Base-by-base conservation (phyloP, 169 alveolate species). In the Perkinsus marinus region DNA sequence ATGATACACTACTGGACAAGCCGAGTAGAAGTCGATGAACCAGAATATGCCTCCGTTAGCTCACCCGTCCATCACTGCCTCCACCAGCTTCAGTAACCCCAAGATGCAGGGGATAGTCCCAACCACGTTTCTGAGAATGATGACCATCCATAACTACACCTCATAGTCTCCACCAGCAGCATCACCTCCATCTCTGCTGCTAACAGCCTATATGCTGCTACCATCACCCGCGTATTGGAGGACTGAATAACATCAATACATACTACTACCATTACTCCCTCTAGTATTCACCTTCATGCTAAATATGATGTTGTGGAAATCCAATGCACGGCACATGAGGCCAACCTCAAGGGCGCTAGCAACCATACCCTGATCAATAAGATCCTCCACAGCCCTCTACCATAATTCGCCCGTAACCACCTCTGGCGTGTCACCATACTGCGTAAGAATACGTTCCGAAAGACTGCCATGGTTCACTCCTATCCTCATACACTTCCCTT, bases 41-140 rank as follows among this genome's bases (percentile, higher is more conserved):
- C n/a, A n/a, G n/a, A n/a, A n/a, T n/a, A 3, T 41, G 19, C 10
- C 46, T 41, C 46, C 46, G 19, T 10, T 41, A 3, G 10, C 46
- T 41, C 46, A 90, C 79, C 79, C 41, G 26, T 68, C 43, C 39
- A 30, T 57, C 79, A 13, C 91, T 92, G 90, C 97, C 97, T 93
- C 95, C 95, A 0, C 98, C 98, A 19, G 98, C 98, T 92, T 96
- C 98, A 30, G 98, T 96, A 0, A 96, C 98, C 10, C 98, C 98
- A 38, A 96, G 94, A 91, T 96, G 98, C 16, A 96, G 89, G 39
- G 98, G 98, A 90, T 94, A 95, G 39, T 93, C 93, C 91, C 91
- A 89, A 34, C 95, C 94, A 39, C 96, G 93, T 22, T 92, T 90
- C 89, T 94, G 46, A 41, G 46, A 41, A 93, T 7, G 34, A 57